Evolutionary conservation across 257 asterid species (phyloP), one percentile per base, ranked within the genome.

Genomic region (Penstemon newberryi): DNA sequence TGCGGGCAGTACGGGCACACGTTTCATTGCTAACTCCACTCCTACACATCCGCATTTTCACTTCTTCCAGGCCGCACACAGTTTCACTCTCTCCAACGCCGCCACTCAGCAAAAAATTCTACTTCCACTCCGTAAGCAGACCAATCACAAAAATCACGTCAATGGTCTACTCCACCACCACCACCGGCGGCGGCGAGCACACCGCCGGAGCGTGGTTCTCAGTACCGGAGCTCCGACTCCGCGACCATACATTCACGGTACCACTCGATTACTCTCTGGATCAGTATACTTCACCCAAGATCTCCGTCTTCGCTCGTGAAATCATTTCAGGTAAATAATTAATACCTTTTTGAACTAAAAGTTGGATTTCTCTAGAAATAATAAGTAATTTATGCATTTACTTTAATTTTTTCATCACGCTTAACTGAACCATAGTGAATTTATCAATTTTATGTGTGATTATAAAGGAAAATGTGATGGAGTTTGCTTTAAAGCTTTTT

Each of bases 201-300:
- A 66, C 73, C 46, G 57, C 77, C 56, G 78, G 89, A 58, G 67
- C 66, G 9, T 92, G 98, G 98, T 92, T 72, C 79, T 89, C 95
- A 8, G 91, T 84, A 60, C 98, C 96, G 78, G 98, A 89, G 37
- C 89, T 92, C 78, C 94, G 95, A 7, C 86, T 92, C 47, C 86
- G 98, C 6, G 88, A 92, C 83, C 96, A 92, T 73, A 75, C 81
- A 15, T 92, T 92, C 87, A 82, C 81, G 52, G 88, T 86, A n/a
- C 96, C 98, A 37, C 95, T 92, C 42, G 92, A 89, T 62, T 80
- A 89, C 74, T 83, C 98, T 10, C 25, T 46, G 56, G 51, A 49
- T 62, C 72, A 59, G 13, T 11, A 52, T 50, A 38, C 79, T 59
- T 75, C 88, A 4, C 73, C 89, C 11, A 84, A 76, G 73, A 87